Percentiles rank a stretch among this genome's conserved stretches.
These are phyloP conservation scores for Candida sanyiensis DNA, from an alignment of 805 yeast genomes.

Conservation along the genomic window DNA sequence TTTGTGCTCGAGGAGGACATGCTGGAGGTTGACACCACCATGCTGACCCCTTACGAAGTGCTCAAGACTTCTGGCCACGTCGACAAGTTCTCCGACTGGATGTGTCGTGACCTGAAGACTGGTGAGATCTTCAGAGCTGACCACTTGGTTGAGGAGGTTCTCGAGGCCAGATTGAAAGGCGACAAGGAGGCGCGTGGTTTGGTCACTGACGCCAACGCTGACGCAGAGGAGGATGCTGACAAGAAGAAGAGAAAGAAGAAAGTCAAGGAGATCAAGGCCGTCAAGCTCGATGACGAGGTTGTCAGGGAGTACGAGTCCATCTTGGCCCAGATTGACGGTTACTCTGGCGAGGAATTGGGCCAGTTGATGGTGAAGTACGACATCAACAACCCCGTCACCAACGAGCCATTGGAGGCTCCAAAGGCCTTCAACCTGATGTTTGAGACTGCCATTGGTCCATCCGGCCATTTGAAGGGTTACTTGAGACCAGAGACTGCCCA, in stretches of 20 bases:
- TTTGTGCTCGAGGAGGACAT: slow-evolving; percentile 96
- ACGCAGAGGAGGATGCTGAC: slow-evolving; percentile 65
- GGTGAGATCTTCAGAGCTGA: slow-evolving; percentile 99
- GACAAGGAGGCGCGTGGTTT: slow-evolving; percentile 94
- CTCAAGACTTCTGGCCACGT: slow-evolving; percentile 98
- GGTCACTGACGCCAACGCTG: slow-evolving; percentile 44
- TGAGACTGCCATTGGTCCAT: slow-evolving; percentile 98
- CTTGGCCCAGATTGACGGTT: slow-evolving; percentile 93
- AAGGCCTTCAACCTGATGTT: slow-evolving; percentile 97
- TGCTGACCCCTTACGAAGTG: slow-evolving; percentile 97
- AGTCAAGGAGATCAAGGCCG: slow-evolving; percentile 89
- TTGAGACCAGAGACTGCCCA: slow-evolving; percentile 99
- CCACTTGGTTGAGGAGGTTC: slow-evolving; percentile 95
- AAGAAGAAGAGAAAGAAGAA: slow-evolving; percentile 93
- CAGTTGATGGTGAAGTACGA: slow-evolving; percentile 75
- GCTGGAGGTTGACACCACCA: slow-evolving; percentile 97
- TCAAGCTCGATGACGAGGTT: slow-evolving; percentile 76
- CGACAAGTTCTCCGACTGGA: slow-evolving; percentile 98
- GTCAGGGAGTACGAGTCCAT: slow-evolving; percentile 78
- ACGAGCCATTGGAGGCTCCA: slow-evolving; percentile 82
- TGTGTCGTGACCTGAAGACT: slow-evolving; percentile 92
- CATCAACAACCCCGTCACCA: slow-evolving; percentile 89
- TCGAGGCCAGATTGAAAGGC: slow-evolving; percentile 94
- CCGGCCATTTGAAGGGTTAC: slow-evolving; percentile 92
- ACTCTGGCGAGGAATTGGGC: slow-evolving; percentile 87